A percentile compares a stretch with the other conserved stretches of the same genome.
Evolutionary conservation across 305 asterid species (phyloP).

Genomic region (Rubia balearica): DNA sequence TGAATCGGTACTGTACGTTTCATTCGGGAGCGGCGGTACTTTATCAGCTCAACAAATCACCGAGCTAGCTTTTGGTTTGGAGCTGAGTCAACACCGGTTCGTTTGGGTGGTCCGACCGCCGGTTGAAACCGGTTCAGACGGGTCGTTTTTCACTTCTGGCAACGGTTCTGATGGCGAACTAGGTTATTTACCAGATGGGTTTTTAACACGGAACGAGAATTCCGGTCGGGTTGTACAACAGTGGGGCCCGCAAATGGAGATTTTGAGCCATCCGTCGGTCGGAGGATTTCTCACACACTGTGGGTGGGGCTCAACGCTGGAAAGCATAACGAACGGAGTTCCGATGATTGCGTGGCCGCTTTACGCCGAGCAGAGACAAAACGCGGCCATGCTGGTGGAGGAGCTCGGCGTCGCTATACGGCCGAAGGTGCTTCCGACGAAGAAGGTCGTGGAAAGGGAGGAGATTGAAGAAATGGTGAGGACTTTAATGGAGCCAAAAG

Average conservation of each 20-base stretch:
- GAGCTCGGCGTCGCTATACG: slow-evolving; percentile 45
- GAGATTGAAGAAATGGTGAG: slow-evolving; percentile 45
- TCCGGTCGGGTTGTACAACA: slow-evolving; percentile 27
- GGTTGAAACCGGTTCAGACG: slow-evolving; percentile 1
- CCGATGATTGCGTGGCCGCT: slow-evolving; percentile 77
- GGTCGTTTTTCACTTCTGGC: slow-evolving; percentile 22
- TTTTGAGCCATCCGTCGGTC: slow-evolving; percentile 33
- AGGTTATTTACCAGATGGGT: slow-evolving; percentile 43
- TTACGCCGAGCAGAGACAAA: slow-evolving; percentile 53
- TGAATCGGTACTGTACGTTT: slow-evolving; percentile 45
- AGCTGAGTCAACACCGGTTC: slow-evolving; percentile 24
- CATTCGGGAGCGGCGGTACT: slow-evolving; percentile 33
- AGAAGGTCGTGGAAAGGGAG: slow-evolving; percentile 38
- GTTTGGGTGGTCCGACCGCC: slow-evolving; percentile 31
- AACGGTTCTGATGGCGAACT: slow-evolving; percentile 8
- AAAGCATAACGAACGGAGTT: slow-evolving; percentile 41
- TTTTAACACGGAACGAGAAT: slow-evolving; percentile 22
- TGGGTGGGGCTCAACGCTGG: slow-evolving; percentile 65
- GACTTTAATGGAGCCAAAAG: not conserved
- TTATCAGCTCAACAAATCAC: slow-evolving; percentile 17
- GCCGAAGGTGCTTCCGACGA: slow-evolving; percentile 27
- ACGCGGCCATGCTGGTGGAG: slow-evolving; percentile 46
- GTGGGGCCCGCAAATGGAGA: slow-evolving; percentile 47
- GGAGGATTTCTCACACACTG: slow-evolving; percentile 67
- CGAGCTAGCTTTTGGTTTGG: slow-evolving; percentile 29